Evolutionary conservation across 1,284 basidiomycete species (phyloP).

Genomic region (Albatrellus sp.): DNA sequence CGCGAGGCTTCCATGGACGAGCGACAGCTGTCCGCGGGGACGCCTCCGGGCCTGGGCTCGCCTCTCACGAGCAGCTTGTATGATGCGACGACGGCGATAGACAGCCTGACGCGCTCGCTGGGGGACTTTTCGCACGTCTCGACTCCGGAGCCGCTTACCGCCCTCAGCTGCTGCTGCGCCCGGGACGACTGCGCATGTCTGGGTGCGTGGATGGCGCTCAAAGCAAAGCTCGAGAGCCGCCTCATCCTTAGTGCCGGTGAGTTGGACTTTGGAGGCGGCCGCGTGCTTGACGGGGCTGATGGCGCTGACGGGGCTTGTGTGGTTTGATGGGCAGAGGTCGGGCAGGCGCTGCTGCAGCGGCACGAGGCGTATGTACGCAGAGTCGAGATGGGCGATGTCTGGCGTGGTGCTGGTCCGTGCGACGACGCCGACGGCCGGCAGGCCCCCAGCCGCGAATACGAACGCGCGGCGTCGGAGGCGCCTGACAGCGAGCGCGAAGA

Average conservation of each 20-base stretch:
- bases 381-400: conserved; percentile 36
- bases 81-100: conserved; percentile 54
- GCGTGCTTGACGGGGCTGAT: background rate
- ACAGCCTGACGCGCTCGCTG: conserved; percentile 63
- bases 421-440: background rate
- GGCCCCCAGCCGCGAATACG: conserved; percentile 10
- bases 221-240: conserved; percentile 60
- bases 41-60: conserved; percentile 38
- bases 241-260: conserved; percentile 76
- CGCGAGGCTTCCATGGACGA: background rate
- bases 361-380: conserved; percentile 79
- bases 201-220: conserved; percentile 51
- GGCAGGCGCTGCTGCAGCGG: conserved; percentile 77
- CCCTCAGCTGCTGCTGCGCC: conserved; percentile 53
- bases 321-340: conserved; percentile 56
- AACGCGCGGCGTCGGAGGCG: background rate
- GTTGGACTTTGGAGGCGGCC: conserved; percentile 19
- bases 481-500: conserved; percentile 3
- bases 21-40: conserved; percentile 9
- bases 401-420: background rate
- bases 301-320: background rate
- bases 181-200: conserved; percentile 50
- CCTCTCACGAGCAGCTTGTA: conserved; percentile 42
- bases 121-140: conserved; percentile 56
- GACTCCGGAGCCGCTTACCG: conserved; percentile 47